Conservation (phyloP, 257 asterid species). For the Mitragyna speciosa region DNA sequence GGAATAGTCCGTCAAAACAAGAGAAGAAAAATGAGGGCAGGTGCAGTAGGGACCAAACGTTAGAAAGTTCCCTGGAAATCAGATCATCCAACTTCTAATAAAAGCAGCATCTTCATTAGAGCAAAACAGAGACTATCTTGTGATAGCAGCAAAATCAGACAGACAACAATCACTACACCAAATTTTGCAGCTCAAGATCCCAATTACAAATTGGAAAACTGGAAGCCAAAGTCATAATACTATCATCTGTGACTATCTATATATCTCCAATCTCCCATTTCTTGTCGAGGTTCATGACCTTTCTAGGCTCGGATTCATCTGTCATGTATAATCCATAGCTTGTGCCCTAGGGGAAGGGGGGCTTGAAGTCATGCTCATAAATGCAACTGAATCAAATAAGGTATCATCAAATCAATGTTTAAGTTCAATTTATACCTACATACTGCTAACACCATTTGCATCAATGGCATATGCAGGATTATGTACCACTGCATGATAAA, state of each 20-base stretch:
- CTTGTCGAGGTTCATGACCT: neutral
- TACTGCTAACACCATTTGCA: conserved; percentile 13
- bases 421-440: too few relatives aligned
- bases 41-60: neutral
- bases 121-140: neutral
- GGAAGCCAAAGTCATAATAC: neutral
- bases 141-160: neutral
- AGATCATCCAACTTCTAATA: neutral
- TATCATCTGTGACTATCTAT: neutral
- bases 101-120: neutral
- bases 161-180: neutral
- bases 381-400: neutral
- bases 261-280: neutral
- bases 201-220: neutral
- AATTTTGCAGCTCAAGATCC: neutral
- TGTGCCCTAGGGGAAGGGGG: neutral
- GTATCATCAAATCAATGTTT: neutral
- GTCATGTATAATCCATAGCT: neutral
- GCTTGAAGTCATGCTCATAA: neutral
- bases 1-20: neutral
- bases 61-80: neutral
- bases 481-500: conserved; percentile 40
- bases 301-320: neutral
- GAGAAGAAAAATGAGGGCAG: neutral
- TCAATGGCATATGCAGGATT: conserved; percentile 38